Conservation (phyloP, 2,329 filamentous ascomycete genomes). For the Aspergillus arachidicola region DNA sequence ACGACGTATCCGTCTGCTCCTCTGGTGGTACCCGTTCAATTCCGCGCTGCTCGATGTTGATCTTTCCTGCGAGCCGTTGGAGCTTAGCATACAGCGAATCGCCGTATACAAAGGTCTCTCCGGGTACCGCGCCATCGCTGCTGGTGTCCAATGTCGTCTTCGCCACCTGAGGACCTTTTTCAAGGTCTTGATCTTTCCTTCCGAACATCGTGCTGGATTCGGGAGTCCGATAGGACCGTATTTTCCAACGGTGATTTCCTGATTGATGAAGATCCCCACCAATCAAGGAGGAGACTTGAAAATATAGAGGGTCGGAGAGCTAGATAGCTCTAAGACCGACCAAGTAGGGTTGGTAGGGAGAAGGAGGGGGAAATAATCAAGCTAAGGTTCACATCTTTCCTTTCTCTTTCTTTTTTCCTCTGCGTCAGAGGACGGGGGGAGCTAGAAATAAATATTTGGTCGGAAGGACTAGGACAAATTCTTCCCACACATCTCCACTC, state of each 20-base stretch:
- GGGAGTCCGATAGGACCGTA: conserved; percentile 15
- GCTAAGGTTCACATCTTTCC: conserved; percentile 24
- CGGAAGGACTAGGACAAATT: conserved; percentile 10
- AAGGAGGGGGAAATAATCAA: conserved; percentile 7
- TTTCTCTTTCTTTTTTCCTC: conserved; percentile 23
- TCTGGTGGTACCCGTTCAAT: conserved; percentile 74
- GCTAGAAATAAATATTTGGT: conserved; percentile 11
- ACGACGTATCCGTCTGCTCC: conserved; percentile 66
- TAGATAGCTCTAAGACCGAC: conserved; percentile 23
- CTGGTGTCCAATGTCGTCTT: conserved; percentile 35
- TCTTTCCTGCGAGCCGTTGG: conserved; percentile 64
- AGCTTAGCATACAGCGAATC: conserved; percentile 59
- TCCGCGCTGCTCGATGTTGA: conserved; percentile 72
- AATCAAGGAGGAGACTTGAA: conserved; percentile 18
- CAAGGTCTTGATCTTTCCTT: conserved; percentile 30
- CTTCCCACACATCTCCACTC: conserved; percentile 16
- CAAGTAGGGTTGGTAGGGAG: conserved; percentile 16
- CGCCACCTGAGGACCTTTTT: conserved; percentile 36
- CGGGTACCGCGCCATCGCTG: conserved; percentile 54
- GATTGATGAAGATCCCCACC: conserved; percentile 12
- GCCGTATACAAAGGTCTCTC: conserved; percentile 62
- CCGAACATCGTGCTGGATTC: conserved; percentile 24
- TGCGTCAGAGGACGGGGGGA: conserved; percentile 9
- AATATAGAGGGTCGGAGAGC: conserved; percentile 19
- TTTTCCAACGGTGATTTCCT: conserved; percentile 11